Base-by-base conservation (phyloP, 306 rosid genomes). In the Comarum palustre region DNA sequence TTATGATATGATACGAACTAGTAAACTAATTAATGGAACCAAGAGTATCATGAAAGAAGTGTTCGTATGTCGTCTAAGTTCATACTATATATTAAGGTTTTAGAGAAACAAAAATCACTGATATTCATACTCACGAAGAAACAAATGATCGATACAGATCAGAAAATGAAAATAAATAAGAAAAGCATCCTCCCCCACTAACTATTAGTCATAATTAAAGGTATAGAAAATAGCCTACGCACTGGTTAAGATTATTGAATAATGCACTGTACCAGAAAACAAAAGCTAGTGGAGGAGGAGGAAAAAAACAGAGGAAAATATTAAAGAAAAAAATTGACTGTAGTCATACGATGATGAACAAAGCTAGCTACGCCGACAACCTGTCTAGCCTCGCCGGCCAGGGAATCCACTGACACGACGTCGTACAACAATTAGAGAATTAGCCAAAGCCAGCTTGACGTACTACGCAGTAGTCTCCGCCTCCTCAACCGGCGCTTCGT, bases 401-500 rank as follows among this genome's bases (percentile, higher is more conserved):
- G 34, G 62, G 62, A 57, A 8, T 57, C 62, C 62, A 10, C 8
- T 24, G 69, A 66, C 22, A 66, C 71, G 38, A 43, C 71, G 55
- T 66, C 71, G 71, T 66, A 13, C 55, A 20, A 22, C 15, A 34
- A 36, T 36, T 19, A 63, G 17, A 12, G 13, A 34, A 34, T 63
- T 34, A 19, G 46, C 25, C 63, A 25, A 13, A 27, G 62, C 15
- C 32, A 22, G 61, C 14, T 54, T n/a, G 8, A 2, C 8, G 1
- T 14, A 59, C 29, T 36, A 63, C 68, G 17, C n/a, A 36, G 46
- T 38, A 39, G 48, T 38, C 31, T 64, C 63, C 1, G 20, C 71
- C 9, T 83, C 84, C 66, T 82, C 87, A 1, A 79, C 84, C 25
- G 90, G 91, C n/a, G 48, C 73, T 6, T 78, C 78, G 79, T 89